phyloP scores from a whole-genome alignment of 192 early-diverging fungal genomes.

The Umbelopsis sp. region DNA sequence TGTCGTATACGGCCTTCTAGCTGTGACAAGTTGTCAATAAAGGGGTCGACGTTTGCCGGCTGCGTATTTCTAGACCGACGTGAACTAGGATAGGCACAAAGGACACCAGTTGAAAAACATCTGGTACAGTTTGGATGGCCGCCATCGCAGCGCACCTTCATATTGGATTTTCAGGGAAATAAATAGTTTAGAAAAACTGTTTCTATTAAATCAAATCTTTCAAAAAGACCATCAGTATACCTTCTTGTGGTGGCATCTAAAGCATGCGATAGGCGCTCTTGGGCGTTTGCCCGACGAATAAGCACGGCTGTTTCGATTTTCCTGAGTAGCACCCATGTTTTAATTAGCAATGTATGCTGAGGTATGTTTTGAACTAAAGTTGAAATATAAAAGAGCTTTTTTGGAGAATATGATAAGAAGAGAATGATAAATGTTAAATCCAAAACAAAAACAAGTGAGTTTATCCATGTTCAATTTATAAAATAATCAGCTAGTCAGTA shows the following conservation, averaged over 20 bases:
- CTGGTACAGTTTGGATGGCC: conserved; percentile 34
- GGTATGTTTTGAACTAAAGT: neutral
- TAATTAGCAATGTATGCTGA: neutral
- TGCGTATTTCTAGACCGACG: conserved; percentile 39
- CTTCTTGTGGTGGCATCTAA: conserved; percentile 40
- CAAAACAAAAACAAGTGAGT: neutral
- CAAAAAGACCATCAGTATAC: conserved; percentile 4
- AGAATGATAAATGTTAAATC: neutral
- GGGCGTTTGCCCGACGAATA: conserved; percentile 34
- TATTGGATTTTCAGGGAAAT: neutral
- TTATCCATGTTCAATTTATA: conserved; percentile 4
- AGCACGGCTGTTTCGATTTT: conserved; percentile 3
- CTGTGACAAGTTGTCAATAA: conserved; percentile 35
- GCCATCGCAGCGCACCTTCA: conserved; percentile 38
- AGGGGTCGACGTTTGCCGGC: conserved; percentile 37
- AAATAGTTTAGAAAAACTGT: neutral
- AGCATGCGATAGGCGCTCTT: conserved; percentile 40
- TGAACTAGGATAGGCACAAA: conserved; percentile 40
- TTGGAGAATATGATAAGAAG: neutral
- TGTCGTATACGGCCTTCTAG: conserved; percentile 31
- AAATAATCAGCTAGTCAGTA: conserved; percentile 2
- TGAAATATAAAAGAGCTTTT: too few relatives aligned
- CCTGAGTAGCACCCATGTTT: conserved; percentile 1
- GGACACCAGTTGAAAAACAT: conserved; percentile 28
- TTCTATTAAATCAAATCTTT: neutral